Evolutionary conservation across 108 stramenopile genomes (phyloP).

Genomic region (Parietichytrium sp.): DNA sequence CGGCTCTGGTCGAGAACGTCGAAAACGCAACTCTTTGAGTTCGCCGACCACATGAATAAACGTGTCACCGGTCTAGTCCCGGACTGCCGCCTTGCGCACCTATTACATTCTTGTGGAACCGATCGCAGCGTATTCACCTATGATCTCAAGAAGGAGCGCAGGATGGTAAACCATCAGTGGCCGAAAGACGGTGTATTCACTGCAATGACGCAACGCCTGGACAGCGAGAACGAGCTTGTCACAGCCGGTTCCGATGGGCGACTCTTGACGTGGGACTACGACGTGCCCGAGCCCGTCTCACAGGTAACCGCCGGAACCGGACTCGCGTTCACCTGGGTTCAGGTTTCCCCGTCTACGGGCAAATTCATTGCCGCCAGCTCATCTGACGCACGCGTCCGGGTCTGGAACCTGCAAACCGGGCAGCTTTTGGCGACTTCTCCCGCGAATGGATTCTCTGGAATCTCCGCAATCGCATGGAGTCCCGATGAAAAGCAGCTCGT

Average conservation of each 20-base stretch:
- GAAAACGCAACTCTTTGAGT: slow-evolving; percentile 21
- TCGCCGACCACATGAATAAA: neutral
- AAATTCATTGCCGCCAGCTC: neutral
- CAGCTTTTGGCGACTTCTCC: slow-evolving; percentile 12
- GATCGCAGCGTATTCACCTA: slow-evolving; percentile 35
- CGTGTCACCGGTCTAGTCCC: slow-evolving; percentile 9
- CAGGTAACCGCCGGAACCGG: neutral
- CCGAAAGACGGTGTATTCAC: slow-evolving; percentile 36
- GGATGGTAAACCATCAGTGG: slow-evolving; percentile 31
- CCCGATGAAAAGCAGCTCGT: slow-evolving; percentile 27
- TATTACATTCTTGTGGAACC: slow-evolving; percentile 8
- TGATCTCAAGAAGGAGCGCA: slow-evolving; percentile 12
- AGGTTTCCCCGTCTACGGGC: neutral
- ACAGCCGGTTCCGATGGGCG: slow-evolving; percentile 51
- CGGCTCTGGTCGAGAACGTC: slow-evolving; percentile 1
- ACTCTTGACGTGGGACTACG: slow-evolving; percentile 56
- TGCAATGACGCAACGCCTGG: slow-evolving; percentile 55
- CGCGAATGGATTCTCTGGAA: neutral
- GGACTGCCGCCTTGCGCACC: slow-evolving; percentile 13
- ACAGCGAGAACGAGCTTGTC: slow-evolving; percentile 57
- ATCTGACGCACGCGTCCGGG: neutral
- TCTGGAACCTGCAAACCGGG: neutral
- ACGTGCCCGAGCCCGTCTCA: slow-evolving; percentile 52
- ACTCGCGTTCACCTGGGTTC: neutral
- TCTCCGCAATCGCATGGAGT: neutral